Evolutionary conservation across 768 basidiomycete species (phyloP), one percentile per base, ranked within the genome.

Genomic region (Rhodocollybia butyracea): DNA sequence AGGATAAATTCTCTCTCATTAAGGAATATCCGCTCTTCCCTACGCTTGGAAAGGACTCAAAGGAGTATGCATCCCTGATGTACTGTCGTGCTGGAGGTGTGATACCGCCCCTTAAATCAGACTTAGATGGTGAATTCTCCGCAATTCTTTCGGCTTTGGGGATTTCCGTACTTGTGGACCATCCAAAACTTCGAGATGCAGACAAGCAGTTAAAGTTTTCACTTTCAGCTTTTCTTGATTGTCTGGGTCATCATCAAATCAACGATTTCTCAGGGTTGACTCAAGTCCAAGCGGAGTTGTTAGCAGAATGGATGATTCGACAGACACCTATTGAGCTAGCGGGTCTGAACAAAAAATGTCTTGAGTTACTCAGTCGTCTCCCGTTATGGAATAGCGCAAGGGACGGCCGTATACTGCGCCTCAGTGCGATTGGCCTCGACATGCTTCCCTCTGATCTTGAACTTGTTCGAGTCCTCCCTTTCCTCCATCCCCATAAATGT

Each of bases 21-120:
- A n/a, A n/a, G n/a, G 19, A 40, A 1, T 27, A 61, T 22, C 57
- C 62, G 4, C 52, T 63, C 4, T 58, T 63, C 17, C 24, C 59
- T 8, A 63, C 57, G 2, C 24, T 41, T 15, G 34, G 38, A 19
- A 59, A 54, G n/a, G n/a, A n/a, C n/a, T n/a, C n/a, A 15, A 43
- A 56, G 7, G 30, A 30, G 17, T 53, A 19, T 22, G n/a, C 42
- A 3, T 53, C 51, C 4, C 15, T 41, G 21, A 12, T 13, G 17
- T 19, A 39, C 12, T 53, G 51, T 34, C 41, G 10, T 29, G 29
- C 24, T 32, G 51, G 51, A 30, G 29, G 15, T 17, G 51, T 53
- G 3, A 38, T 53, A 29, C 36, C 7, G 39, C 19, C 15, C 39
- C 51, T 5, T 3, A 32, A 2, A 30, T 5, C 19, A 6, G 39